These are phyloP conservation scores for Fusarium sp. DNA, from an alignment of 2,329 filamentous ascomycete genomes.

Conservation along the genomic window DNA sequence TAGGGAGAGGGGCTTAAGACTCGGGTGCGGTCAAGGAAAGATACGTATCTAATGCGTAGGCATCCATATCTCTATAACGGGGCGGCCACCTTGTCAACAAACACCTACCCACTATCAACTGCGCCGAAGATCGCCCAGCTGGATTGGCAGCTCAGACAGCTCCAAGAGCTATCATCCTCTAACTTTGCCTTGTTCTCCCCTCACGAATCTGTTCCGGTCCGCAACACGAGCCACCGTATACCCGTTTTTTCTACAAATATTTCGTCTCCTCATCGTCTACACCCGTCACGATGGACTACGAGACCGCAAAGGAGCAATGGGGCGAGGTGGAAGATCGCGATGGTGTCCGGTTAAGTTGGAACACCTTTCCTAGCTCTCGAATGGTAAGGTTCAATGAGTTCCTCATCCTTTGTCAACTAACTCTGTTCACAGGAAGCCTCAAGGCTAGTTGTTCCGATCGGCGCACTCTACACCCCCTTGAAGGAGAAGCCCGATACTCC, in stretches of 20 bases:
- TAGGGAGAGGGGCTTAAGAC: too few species aligned
- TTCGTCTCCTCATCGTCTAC: neutral
- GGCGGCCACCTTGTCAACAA: constrained; percentile 6
- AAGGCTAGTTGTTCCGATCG: constrained; percentile 93
- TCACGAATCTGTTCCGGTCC: too few species aligned
- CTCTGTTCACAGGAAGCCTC: constrained; percentile 79
- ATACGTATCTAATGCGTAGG: too few species aligned
- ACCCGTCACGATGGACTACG: constrained; percentile 80
- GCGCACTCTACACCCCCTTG: constrained; percentile 92
- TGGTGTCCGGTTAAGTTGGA: constrained; percentile 97
- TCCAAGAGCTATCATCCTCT: neutral
- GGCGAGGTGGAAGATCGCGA: constrained; percentile 96
- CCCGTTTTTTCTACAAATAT: neutral
- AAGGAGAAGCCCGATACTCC: constrained; percentile 95
- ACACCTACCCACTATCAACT: neutral
- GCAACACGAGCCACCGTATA: too few species aligned
- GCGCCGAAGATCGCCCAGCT: neutral
- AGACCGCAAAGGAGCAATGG: constrained; percentile 94
- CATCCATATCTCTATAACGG: neutral
- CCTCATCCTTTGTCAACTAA: constrained; percentile 10
- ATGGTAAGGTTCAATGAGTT: constrained; percentile 74
- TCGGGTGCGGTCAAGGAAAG: too few species aligned
- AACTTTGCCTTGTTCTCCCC: neutral
- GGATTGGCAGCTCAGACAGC: neutral
- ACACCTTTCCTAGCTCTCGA: constrained; percentile 96